Conservation (phyloP, 768 basidiomycete species). For the Podaxis rugospora region DNA sequence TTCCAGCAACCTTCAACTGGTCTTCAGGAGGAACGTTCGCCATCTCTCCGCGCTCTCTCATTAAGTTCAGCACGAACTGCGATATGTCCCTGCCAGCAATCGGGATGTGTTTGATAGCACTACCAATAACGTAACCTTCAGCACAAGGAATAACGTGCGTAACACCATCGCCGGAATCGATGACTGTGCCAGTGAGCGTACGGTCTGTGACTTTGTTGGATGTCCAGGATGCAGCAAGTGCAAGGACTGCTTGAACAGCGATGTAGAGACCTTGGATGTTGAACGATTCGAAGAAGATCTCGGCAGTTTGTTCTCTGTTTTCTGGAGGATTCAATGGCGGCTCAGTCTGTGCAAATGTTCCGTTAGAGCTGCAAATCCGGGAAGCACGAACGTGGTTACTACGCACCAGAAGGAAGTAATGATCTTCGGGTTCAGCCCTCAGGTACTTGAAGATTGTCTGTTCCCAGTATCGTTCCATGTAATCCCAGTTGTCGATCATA, state of each 20-base stretch:
- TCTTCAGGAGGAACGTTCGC: conserved; percentile 91
- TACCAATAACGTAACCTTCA: conserved; percentile 98
- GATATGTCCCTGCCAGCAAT: conserved; percentile 98
- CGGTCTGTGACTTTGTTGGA: conserved; percentile 86
- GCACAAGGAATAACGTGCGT: conserved; percentile 97
- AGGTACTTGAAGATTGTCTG: conserved; percentile 99
- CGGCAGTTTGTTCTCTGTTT: conserved; percentile 98
- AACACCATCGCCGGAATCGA: conserved; percentile 99
- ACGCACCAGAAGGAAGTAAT: conserved; percentile 93
- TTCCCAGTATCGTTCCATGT: conserved; percentile 99
- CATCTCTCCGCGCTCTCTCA: conserved; percentile 95
- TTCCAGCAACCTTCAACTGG: conserved; percentile 84
- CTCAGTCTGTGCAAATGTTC: conserved; percentile 66
- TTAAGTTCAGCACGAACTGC: conserved; percentile 91
- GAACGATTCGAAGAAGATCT: conserved; percentile 99
- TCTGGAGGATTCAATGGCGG: conserved; percentile 97
- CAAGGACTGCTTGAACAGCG: conserved; percentile 97
- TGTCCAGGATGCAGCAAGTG: conserved; percentile 96
- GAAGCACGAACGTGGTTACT: background rate
- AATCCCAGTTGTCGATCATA: conserved; percentile 97
- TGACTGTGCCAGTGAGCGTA: conserved; percentile 94
- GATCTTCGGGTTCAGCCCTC: conserved; percentile 97
- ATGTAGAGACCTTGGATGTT: conserved; percentile 99
- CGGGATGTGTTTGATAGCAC: conserved; percentile 97
- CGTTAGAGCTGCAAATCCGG: background rate